phyloP scores from a whole-genome alignment of 805 yeast genomes.

The Tetrapisispora iriomotensis region DNA sequence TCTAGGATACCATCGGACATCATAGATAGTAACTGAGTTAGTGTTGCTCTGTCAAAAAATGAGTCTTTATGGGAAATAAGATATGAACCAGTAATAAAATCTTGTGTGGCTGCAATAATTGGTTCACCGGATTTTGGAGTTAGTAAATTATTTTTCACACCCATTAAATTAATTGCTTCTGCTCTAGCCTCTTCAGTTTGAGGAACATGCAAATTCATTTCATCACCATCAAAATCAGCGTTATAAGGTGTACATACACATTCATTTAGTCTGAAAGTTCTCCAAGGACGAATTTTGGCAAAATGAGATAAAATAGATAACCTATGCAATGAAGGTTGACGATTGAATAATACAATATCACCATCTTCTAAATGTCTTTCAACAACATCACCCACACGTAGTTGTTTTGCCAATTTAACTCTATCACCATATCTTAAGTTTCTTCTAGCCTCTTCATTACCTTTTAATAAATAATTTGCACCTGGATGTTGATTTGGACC shows the following conservation, averaged over 20 bases:
- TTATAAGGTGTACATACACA: constrained; percentile 99
- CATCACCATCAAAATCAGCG: constrained; percentile 99
- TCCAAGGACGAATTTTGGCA: constrained; percentile 95
- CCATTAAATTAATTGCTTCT: constrained; percentile 97
- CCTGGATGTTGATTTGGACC: constrained; percentile 94
- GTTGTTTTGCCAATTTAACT: constrained; percentile 58
- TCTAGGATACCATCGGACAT: constrained; percentile 89
- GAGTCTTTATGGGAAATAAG: constrained; percentile 88
- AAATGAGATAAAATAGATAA: constrained; percentile 89
- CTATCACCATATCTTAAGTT: constrained; percentile 86
- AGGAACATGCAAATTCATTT: constrained; percentile 97
- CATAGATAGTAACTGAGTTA: constrained; percentile 78
- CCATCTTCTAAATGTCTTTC: constrained; percentile 98
- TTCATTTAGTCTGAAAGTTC: constrained; percentile 92
- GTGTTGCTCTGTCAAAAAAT: constrained; percentile 78
- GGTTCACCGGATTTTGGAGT: constrained; percentile 99
- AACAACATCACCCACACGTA: constrained; percentile 83
- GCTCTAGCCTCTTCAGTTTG: constrained; percentile 99
- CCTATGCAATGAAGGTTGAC: constrained; percentile 97
- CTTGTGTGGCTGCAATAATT: constrained; percentile 98
- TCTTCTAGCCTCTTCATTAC: constrained; percentile 76
- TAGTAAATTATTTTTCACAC: constrained; percentile 85
- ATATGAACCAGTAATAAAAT: constrained; percentile 94
- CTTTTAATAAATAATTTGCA: constrained; percentile 82
- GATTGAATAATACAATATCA: constrained; percentile 86